A percentile compares a stretch with the other conserved stretches of the same genome.
These are phyloP conservation scores for Xylariaceae sp. DNA, from an alignment of 2,329 filamentous ascomycete genomes.

Conservation along the genomic window DNA sequence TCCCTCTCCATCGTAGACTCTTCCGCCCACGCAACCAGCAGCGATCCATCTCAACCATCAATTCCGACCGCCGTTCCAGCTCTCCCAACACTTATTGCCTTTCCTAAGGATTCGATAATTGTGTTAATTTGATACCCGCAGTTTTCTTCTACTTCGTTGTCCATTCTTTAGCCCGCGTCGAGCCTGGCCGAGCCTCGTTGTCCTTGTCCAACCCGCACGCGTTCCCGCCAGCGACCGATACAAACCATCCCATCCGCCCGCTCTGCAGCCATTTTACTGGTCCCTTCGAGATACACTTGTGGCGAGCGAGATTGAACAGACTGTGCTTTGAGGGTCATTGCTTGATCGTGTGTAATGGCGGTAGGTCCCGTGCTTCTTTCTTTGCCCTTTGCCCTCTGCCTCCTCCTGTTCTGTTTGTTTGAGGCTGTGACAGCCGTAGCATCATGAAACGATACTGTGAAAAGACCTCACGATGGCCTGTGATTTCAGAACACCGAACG, in stretches of 20 bases:
- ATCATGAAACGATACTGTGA: not conserved
- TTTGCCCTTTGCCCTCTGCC: not conserved
- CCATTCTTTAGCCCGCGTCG: constrained; percentile 7
- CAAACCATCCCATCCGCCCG: not conserved
- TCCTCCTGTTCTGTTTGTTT: not conserved
- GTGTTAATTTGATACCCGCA: constrained; percentile 20
- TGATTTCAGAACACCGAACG: not conserved
- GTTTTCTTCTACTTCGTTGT: constrained; percentile 15
- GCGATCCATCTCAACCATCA: constrained; percentile 10
- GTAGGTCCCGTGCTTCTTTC: constrained; percentile 9
- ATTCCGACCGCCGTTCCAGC: not conserved
- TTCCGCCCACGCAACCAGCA: constrained; percentile 12
- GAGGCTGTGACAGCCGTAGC: not conserved
- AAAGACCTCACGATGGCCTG: not conserved
- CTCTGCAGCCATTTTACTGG: not conserved
- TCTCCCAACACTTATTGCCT: not conserved
- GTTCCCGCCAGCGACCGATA: constrained; percentile 8
- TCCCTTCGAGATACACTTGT: not conserved
- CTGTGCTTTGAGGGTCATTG: constrained; percentile 15
- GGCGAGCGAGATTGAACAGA: constrained; percentile 7
- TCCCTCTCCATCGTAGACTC: constrained; percentile 4
- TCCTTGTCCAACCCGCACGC: constrained; percentile 14
- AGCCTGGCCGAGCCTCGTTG: constrained; percentile 19
- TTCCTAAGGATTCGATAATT: constrained; percentile 18
- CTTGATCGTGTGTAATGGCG: constrained; percentile 21